These are phyloP conservation scores for Garcia nutans DNA, from an alignment of 345 rosid genomes.

Conservation along the genomic window DNA sequence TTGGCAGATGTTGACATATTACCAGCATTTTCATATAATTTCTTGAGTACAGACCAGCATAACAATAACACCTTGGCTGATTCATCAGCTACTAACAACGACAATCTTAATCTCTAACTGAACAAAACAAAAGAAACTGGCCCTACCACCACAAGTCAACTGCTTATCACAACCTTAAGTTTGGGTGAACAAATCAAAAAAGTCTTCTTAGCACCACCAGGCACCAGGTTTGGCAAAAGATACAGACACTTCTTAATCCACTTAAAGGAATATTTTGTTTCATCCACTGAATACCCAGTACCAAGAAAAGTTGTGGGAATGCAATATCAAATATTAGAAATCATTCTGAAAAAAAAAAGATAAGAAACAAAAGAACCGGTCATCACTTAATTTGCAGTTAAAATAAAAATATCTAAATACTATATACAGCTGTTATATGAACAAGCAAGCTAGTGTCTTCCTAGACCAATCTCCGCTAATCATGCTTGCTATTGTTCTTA, in stretches of 20 bases:
- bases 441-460: not conserved
- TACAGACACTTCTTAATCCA: not conserved
- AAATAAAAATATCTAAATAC: not conserved
- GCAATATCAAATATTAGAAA: too few relatives aligned
- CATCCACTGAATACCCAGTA: not conserved
- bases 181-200: too few relatives aligned
- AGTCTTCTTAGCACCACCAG: not conserved
- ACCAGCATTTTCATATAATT: not conserved
- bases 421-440: too few relatives aligned
- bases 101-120: not conserved
- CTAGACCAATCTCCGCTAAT: not conserved
- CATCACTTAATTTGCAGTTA: too few relatives aligned
- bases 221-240: not conserved
- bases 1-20: conserved; percentile 8
- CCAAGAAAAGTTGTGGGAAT: not conserved
- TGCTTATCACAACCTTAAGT: not conserved
- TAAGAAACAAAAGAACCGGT: too few relatives aligned
- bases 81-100: too few relatives aligned
- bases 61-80: not conserved
- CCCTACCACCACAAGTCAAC: not conserved
- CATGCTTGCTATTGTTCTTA: not conserved
- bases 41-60: not conserved
- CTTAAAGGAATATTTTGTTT: too few relatives aligned
- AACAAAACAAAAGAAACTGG: not conserved
- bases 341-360: too few relatives aligned